Evolutionary conservation across 768 basidiomycete genomes (phyloP), one percentile per base, ranked within the genome.

Genomic region (Termitomyces sp.): DNA sequence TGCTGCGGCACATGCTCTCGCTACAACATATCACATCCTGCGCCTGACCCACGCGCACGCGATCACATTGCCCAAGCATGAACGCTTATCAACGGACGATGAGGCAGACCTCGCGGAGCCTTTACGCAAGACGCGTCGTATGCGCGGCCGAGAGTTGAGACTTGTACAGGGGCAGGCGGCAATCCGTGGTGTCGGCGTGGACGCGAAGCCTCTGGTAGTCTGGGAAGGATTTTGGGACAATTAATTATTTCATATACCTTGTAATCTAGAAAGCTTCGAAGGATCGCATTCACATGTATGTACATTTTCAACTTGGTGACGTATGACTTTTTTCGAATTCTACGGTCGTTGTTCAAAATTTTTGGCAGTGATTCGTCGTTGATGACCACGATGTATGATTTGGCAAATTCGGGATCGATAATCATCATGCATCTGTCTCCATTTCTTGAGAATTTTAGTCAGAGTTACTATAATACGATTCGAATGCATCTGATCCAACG

Each of bases 121-220:
- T 3, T 76, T 85, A 62, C 77, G 94, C 57, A 81, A 77, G 62
- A 78, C 81, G 2, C 77, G 77, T 58, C 77, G 94, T 52, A 93
- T 96, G 89, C 80, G 86, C 40, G 87, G 86, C 26, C 77, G 95
- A 55, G 96, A 99, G 69, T 72, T 99, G 55, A 81, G 88, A 54
- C 76, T 98, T 23, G 75, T 99, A 1, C 89, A 91, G 63, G 86
- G 86, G 10, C 85, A 89, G 64, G 80, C 83, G 58, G 73, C 91
- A 30, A 81, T 92, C 48, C 74, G 85, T 33, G 79, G 78, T 7
- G 56, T 66, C 10, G 73, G 68, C 6, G 67, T 70, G 5, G 68
- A 71, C 37, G 53, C 70, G 8, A 67, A 68, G 45, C 69, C 70
- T 33, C 70, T 80, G 71, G 63, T 68, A 44, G 62, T 59, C n/a